Evolutionary conservation across 2,329 filamentous ascomycete species (phyloP).

Genomic region (Paraconiothyrium brasiliense): DNA sequence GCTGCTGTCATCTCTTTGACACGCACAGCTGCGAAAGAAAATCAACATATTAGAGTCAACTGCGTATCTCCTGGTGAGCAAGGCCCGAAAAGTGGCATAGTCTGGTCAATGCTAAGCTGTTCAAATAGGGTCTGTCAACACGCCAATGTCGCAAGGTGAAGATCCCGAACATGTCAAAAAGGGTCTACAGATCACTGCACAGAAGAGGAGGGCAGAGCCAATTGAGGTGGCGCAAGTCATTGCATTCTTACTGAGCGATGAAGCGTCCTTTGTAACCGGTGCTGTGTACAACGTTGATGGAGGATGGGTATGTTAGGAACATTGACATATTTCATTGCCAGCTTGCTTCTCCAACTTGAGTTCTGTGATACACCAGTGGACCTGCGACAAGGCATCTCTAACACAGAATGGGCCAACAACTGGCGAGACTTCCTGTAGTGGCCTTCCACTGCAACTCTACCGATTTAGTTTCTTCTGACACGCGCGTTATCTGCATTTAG

Average conservation of each 20-base stretch:
- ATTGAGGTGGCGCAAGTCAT: slow-evolving; percentile 29
- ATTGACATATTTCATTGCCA: not conserved
- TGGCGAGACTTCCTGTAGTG: too few species aligned
- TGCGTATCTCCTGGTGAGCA: slow-evolving; percentile 28
- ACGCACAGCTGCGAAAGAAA: slow-evolving; percentile 41
- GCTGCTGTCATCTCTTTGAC: slow-evolving; percentile 47
- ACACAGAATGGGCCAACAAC: too few species aligned
- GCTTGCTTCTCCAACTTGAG: not conserved
- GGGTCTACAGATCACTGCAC: slow-evolving; percentile 26
- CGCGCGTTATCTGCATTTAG: too few species aligned
- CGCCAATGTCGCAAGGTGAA: slow-evolving; percentile 30
- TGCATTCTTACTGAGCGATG: slow-evolving; percentile 26
- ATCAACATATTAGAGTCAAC: slow-evolving; percentile 30
- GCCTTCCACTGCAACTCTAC: too few species aligned
- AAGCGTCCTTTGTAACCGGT: slow-evolving; percentile 24
- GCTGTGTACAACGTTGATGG: slow-evolving; percentile 26
- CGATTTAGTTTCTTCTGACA: too few species aligned
- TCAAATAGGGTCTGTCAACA: slow-evolving; percentile 26
- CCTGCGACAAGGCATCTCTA: not conserved
- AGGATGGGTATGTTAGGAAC: slow-evolving; percentile 23
- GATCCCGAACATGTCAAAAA: slow-evolving; percentile 26
- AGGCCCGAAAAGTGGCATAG: not conserved
- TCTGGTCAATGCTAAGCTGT: not conserved
- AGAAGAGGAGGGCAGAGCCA: slow-evolving; percentile 28
- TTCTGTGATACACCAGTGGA: not conserved